Evolutionary conservation across 495 filamentous ascomycete genomes (phyloP).

Genomic region (Daldinia vernicosa): DNA sequence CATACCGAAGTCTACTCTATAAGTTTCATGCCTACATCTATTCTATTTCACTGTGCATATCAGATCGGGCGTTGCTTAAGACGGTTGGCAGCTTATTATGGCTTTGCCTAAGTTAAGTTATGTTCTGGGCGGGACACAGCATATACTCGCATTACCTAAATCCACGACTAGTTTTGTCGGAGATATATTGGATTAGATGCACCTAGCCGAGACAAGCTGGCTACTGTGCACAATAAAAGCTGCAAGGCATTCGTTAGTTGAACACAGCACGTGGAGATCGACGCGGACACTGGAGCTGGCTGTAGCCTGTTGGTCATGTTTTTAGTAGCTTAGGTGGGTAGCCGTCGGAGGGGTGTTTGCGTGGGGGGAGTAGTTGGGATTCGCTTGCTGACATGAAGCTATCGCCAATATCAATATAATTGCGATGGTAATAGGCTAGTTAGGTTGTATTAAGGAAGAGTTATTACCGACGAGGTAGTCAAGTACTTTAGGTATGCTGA

Average conservation of each 20-base stretch:
- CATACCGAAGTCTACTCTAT: background rate
- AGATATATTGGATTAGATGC: conserved; percentile 16
- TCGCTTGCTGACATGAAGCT: background rate
- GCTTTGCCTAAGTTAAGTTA: background rate
- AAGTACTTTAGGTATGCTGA: background rate
- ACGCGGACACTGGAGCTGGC: conserved; percentile 4
- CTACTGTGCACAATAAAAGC: conserved; percentile 1
- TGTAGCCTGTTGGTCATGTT: background rate
- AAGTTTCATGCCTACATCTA: background rate
- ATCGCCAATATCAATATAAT: too few relatives aligned
- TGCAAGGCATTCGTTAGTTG: conserved; percentile 30
- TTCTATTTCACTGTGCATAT: background rate
- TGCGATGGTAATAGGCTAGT: background rate
- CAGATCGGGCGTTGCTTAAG: background rate
- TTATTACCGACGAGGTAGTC: background rate
- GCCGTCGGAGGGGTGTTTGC: conserved; percentile 12
- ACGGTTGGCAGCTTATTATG: conserved; percentile 19
- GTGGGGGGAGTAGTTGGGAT: background rate
- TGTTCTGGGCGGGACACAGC: conserved; percentile 22
- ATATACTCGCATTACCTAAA: conserved; percentile 19
- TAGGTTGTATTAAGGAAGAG: background rate
- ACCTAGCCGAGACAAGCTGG: conserved; percentile 27
- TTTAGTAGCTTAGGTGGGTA: conserved; percentile 10
- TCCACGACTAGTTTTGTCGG: background rate
- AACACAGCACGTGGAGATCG: conserved; percentile 27